Evolutionary conservation across 441 rosid species (phyloP).

Genomic region (Manihot esculenta): DNA sequence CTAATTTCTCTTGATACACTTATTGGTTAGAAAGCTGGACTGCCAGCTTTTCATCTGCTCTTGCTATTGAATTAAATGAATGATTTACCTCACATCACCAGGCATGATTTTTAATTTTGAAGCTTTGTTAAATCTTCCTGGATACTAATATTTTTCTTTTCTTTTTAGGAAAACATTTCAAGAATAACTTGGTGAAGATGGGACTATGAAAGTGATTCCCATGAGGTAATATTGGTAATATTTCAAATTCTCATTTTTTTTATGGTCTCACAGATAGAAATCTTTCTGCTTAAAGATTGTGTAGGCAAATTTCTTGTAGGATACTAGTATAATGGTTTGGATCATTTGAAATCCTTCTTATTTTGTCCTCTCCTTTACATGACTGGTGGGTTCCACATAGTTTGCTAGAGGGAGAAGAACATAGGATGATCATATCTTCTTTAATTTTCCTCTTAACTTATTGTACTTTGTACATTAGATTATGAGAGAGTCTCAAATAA

Average conservation of each 20-base stretch:
- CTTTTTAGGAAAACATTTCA: neutral
- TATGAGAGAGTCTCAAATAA: neutral
- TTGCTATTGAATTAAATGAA: neutral
- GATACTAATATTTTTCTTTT: neutral
- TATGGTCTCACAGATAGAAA: neutral
- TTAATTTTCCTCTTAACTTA: neutral
- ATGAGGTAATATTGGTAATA: neutral
- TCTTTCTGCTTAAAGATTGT: neutral
- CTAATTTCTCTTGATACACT: neutral
- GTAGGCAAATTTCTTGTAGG: too few relatives aligned
- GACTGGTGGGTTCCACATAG: neutral
- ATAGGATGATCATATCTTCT: neutral
- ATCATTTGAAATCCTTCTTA: too few relatives aligned
- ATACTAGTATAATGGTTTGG: too few relatives aligned
- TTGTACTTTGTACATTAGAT: neutral
- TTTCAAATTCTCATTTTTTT: neutral
- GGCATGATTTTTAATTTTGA: neutral
- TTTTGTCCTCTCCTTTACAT: too few relatives aligned
- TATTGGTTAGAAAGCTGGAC: neutral
- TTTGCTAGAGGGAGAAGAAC: neutral
- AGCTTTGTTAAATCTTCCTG: neutral
- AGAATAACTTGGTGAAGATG: neutral
- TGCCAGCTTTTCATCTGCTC: neutral
- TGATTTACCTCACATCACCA: neutral
- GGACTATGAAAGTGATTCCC: neutral